phyloP scores from a whole-genome alignment of 495 filamentous ascomycete species.

The Aspergillus campestris region DNA sequence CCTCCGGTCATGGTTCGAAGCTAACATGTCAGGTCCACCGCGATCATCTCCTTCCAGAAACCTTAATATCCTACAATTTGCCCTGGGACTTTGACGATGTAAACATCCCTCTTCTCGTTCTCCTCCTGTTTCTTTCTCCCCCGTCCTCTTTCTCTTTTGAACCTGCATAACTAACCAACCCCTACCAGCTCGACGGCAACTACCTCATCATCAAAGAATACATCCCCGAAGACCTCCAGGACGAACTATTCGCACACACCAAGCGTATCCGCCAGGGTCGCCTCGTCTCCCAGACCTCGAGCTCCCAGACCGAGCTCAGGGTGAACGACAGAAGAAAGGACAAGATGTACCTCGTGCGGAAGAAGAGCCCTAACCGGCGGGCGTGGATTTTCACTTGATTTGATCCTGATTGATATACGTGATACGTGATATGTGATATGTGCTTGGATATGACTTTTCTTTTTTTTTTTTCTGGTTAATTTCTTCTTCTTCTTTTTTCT shows the following conservation, averaged over 20 bases:
- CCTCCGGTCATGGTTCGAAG: not conserved
- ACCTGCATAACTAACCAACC: not conserved
- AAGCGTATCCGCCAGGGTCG: constrained; percentile 49
- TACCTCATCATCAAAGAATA: constrained; percentile 71
- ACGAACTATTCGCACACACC: constrained; percentile 65
- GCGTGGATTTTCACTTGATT: constrained; percentile 29
- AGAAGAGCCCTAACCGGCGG: constrained; percentile 41
- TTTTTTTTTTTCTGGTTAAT: constrained; percentile 3
- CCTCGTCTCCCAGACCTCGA: constrained; percentile 34
- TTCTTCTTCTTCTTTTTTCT: constrained; percentile 5
- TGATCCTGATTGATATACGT: constrained; percentile 1
- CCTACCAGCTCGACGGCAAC: constrained; percentile 46
- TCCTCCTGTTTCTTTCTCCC: too few species aligned
- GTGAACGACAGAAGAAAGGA: constrained; percentile 46
- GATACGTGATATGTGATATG: constrained; percentile 3
- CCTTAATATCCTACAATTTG: constrained; percentile 35
- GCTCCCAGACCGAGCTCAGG: constrained; percentile 38
- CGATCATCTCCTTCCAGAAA: constrained; percentile 43
- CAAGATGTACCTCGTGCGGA: constrained; percentile 53
- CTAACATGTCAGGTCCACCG: constrained; percentile 30
- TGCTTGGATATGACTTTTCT: not conserved
- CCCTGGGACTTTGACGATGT: constrained; percentile 47
- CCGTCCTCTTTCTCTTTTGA: too few species aligned
- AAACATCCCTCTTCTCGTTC: constrained; percentile 7
- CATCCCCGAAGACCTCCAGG: constrained; percentile 64